Conservation (phyloP, 2,329 filamentous ascomycete genomes). For the Aspergillus sp. region DNA sequence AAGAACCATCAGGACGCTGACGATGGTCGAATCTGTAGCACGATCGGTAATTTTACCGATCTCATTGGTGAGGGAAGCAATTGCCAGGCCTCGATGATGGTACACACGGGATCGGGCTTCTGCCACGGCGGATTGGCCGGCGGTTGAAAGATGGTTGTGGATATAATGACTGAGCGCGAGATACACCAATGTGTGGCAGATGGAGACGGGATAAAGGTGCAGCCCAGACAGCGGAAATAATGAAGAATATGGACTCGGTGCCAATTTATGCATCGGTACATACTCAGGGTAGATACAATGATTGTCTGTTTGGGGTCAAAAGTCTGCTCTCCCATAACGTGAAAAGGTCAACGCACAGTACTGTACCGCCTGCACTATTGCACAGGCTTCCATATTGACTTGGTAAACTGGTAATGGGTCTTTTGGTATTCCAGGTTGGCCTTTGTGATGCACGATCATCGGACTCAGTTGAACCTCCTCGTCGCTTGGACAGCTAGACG, state of each 20-base stretch:
- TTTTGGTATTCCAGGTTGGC: not conserved
- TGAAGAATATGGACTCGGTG: constrained; percentile 2
- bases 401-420: not conserved
- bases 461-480: not conserved
- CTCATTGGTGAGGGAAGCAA: not conserved
- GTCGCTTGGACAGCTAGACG: not conserved
- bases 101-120: constrained; percentile 1
- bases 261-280: constrained; percentile 2
- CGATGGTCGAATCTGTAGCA: constrained; percentile 2
- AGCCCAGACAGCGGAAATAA: constrained; percentile 1
- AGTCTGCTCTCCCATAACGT: not conserved
- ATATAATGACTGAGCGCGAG: constrained; percentile 5
- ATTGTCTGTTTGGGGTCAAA: constrained; percentile 4
- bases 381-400: not conserved
- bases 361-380: not conserved
- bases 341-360: constrained; percentile 6
- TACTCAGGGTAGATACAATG: constrained; percentile 1
- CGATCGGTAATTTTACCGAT: not conserved
- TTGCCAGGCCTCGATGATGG: constrained; percentile 7
- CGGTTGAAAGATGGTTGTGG: not conserved
- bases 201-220: not conserved
- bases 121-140: not conserved
- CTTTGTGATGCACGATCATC: not conserved
- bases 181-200: constrained; percentile 6
- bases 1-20: constrained; percentile 7